These are phyloP conservation scores for Diplodia mutila DNA, from an alignment of 2,329 filamentous ascomycete species.

Conservation along the genomic window DNA sequence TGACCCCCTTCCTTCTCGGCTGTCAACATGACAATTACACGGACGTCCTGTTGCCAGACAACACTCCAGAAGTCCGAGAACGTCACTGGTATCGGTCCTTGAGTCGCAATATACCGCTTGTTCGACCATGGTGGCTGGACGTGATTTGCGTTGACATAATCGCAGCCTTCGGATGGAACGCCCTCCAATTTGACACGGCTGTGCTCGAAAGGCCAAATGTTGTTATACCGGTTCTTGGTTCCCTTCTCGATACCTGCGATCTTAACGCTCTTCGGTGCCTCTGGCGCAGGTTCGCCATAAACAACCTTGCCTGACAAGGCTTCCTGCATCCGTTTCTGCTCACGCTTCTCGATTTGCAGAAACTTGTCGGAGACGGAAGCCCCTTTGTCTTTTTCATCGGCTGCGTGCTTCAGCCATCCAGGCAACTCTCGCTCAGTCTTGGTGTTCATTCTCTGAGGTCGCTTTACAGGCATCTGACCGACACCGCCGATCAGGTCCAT, in stretches of 20 bases:
- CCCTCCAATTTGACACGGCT: slow-evolving; percentile 79
- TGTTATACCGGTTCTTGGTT: slow-evolving; percentile 94
- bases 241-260: slow-evolving; percentile 95
- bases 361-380: slow-evolving; percentile 83
- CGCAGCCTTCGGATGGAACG: slow-evolving; percentile 70
- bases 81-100: slow-evolving; percentile 89
- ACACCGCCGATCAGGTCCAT: slow-evolving; percentile 94
- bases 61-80: slow-evolving; percentile 98
- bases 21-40: slow-evolving; percentile 94
- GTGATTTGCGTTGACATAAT: slow-evolving; percentile 95
- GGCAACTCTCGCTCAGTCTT: slow-evolving; percentile 63
- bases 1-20: slow-evolving; percentile 92
- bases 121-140: slow-evolving; percentile 79
- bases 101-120: slow-evolving; percentile 93
- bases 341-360: slow-evolving; percentile 77
- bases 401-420: slow-evolving; percentile 73
- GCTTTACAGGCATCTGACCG: slow-evolving; percentile 71
- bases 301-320: slow-evolving; percentile 67
- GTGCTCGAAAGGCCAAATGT: slow-evolving; percentile 96
- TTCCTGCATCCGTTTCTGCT: slow-evolving; percentile 91
- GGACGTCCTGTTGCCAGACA: slow-evolving; percentile 94
- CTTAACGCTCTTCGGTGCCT: slow-evolving; percentile 60
- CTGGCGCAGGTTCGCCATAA: slow-evolving; percentile 53
- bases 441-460: slow-evolving; percentile 57
- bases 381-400: slow-evolving; percentile 70